Evolutionary conservation across 2,329 filamentous ascomycete species (phyloP), one percentile per base, ranked within the genome.

Genomic region (Aspergillus fructus): DNA sequence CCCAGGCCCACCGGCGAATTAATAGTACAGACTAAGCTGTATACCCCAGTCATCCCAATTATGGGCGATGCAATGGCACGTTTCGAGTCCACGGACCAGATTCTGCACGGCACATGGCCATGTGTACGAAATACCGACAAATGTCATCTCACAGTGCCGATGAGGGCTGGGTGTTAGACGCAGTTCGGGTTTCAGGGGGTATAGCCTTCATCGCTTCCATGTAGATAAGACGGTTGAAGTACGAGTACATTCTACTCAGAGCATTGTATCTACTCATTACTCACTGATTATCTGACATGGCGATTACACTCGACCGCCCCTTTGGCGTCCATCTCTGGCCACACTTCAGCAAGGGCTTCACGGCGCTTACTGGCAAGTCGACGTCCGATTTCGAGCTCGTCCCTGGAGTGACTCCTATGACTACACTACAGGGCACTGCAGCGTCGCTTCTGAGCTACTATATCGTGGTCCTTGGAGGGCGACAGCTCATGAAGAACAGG

Each of bases 321-420:
- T 97, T 97, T 71, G 94, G 93, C 74, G 81, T 97, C 66, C 83
- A 90, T 63, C 80, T 97, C 76, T 97, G 94, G 94, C 91, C 93
- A 67, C 86, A 96, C 78, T 97, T 97, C 84, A 89, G 89, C 79
- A 91, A 92, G 80, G 87, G 82, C 67, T 97, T 89, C 78, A 88
- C 89, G 73, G 76, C 82, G 56, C 80, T 91, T 63, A 83, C 84
- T 55, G 93, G 93, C 69, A 96, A 93, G 78, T 87, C 90, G 63
- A 88, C 90, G 60, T 87, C 91, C 65, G 87, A 97, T 61, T 97
- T 97, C 80, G 80, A 84, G 64, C 97, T 97, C 77, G 82, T 87
- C 59, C 83, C 87, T 41, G 91, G 91, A 70, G 80, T 86, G 75
- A 97, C 93, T 23, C 90, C 91, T 61, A 89, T 97, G 84, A 96